Conservation (phyloP, 2,329 filamentous ascomycete species). For the Paecilomyces sp. region DNA sequence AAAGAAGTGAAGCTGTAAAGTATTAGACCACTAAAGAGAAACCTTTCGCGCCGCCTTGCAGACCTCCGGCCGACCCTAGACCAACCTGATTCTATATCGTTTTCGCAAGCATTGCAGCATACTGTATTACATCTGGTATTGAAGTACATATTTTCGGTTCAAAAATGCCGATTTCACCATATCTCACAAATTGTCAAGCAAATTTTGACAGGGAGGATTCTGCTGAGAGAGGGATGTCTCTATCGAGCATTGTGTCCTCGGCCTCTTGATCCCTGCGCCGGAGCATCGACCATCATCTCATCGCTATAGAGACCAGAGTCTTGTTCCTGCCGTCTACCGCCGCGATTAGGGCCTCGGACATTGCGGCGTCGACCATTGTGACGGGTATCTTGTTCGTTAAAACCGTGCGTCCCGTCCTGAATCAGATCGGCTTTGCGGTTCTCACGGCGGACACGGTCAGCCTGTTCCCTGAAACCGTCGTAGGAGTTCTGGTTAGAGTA, state of each 20-base stretch:
- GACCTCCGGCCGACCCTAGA: not conserved
- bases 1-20: not conserved
- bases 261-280: conserved; percentile 15
- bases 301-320: conserved; percentile 30
- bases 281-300: conserved; percentile 34
- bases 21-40: not conserved
- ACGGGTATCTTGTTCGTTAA: conserved; percentile 16
- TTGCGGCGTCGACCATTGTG: conserved; percentile 5
- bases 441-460: conserved; percentile 30
- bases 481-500: conserved; percentile 17
- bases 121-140: not conserved
- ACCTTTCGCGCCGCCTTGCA: not conserved
- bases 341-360: conserved; percentile 2
- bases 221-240: not conserved
- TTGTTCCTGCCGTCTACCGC: conserved; percentile 9
- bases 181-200: not conserved
- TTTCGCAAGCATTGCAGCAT: not conserved
- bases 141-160: not conserved
- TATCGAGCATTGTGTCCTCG: conserved; percentile 8
- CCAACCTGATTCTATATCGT: not conserved
- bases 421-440: conserved; percentile 26
- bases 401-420: conserved; percentile 34
- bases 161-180: not conserved
- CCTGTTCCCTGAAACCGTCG: conserved; percentile 30
- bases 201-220: not conserved